phyloP scores from a whole-genome alignment of 2,329 filamentous ascomycete species.

The Sclerotinia minor region DNA sequence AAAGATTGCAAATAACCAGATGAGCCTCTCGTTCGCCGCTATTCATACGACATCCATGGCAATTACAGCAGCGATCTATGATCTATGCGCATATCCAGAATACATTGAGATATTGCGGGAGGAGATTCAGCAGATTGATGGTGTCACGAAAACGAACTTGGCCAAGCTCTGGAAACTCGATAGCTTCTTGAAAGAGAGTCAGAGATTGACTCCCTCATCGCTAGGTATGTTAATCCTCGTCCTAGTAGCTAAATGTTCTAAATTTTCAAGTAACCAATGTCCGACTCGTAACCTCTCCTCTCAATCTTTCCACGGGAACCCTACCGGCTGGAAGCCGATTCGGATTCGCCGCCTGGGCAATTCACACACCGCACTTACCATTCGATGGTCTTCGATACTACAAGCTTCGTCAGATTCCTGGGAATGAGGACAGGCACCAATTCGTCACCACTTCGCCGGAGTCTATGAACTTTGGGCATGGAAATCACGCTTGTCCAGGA shows the following conservation, averaged over 20 bases:
- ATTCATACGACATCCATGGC: conserved; percentile 13
- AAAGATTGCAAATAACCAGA: conserved; percentile 10
- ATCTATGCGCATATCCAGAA: conserved; percentile 9
- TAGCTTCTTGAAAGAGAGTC: conserved; percentile 19
- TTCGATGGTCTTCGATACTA: conserved; percentile 37
- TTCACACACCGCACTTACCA: conserved; percentile 11
- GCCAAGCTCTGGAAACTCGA: conserved; percentile 18
- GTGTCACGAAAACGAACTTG: conserved; percentile 7
- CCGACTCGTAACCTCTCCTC: conserved; percentile 29
- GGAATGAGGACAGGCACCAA: conserved; percentile 38
- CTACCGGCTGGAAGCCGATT: conserved; percentile 36
- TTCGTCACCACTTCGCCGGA: conserved; percentile 40
- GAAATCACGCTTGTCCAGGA: conserved; percentile 46
- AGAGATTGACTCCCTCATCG: conserved; percentile 1
- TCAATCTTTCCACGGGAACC: conserved; percentile 41
- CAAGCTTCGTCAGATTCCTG: conserved; percentile 32
- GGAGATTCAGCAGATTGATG: conserved; percentile 7
- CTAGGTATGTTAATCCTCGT: conserved; percentile 15
- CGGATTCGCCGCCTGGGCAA: conserved; percentile 9
- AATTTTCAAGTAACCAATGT: conserved; percentile 16
- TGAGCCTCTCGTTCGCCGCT: conserved; percentile 4
- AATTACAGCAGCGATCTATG: conserved; percentile 6
- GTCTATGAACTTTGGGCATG: conserved; percentile 44
- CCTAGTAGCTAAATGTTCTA: conserved; percentile 4
- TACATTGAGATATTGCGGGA: conserved; percentile 8